Percentiles rank a stretch among this genome's conserved stretches.
Conservation (phyloP, 352 stramenopile genomes). For the Thraustotheca clavata region DNA sequence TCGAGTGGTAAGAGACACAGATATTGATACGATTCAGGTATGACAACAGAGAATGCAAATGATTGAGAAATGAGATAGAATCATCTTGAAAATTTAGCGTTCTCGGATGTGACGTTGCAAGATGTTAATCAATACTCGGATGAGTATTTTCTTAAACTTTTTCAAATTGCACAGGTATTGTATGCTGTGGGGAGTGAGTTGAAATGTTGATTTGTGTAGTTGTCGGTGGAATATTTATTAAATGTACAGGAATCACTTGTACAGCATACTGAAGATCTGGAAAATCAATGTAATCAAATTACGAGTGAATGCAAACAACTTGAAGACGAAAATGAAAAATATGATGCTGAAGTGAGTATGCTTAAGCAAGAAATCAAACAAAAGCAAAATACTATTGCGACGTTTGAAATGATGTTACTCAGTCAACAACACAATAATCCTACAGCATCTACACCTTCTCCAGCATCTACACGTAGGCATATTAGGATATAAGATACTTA, state of each 20-base stretch:
- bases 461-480: neutral
- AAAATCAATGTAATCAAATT: slow-evolving; percentile 60
- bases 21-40: slow-evolving; percentile 65
- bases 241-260: slow-evolving; percentile 79
- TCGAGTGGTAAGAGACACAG: slow-evolving; percentile 62
- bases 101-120: slow-evolving; percentile 72
- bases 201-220: slow-evolving; percentile 25
- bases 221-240: slow-evolving; percentile 75
- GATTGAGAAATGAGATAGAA: slow-evolving; percentile 18
- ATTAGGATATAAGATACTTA: neutral
- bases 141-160: slow-evolving; percentile 78
- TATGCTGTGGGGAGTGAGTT: neutral
- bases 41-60: neutral
- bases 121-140: slow-evolving; percentile 81
- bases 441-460: neutral
- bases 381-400: slow-evolving; percentile 74
- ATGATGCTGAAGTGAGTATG: slow-evolving; percentile 44
- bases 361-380: slow-evolving; percentile 72
- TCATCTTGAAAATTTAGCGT: slow-evolving; percentile 72
- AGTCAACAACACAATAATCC: slow-evolving; percentile 24
- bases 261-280: slow-evolving; percentile 46
- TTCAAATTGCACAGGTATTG: slow-evolving; percentile 69
- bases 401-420: slow-evolving; percentile 70
- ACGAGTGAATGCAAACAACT: slow-evolving; percentile 49
- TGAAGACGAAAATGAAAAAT: slow-evolving; percentile 50